These are phyloP conservation scores for Flaveria robusta DNA, from an alignment of 129 eudicot genomes.

Conservation along the genomic window DNA sequence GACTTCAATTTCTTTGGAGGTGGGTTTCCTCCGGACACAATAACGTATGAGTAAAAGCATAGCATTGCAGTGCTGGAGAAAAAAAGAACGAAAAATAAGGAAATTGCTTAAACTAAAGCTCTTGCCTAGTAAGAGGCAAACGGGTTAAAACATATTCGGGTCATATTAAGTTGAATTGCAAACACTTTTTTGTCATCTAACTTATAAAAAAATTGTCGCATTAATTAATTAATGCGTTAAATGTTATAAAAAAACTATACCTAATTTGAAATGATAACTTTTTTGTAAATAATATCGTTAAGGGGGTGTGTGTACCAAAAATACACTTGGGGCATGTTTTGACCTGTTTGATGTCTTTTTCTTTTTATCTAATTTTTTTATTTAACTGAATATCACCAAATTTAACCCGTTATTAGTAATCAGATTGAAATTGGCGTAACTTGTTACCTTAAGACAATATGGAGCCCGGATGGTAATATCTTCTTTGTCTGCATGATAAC, in stretches of 20 bases:
- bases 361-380: neutral
- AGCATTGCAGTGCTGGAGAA: constrained; percentile 71
- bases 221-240: neutral
- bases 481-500: constrained; percentile 63
- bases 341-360: neutral
- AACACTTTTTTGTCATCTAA: neutral
- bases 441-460: constrained; percentile 62
- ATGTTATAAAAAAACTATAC: neutral
- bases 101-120: neutral
- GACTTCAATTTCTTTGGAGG: constrained; percentile 81
- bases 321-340: neutral
- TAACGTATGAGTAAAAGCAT: constrained; percentile 75
- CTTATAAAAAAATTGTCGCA: neutral
- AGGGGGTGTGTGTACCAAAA: neutral
- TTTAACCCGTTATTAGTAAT: neutral
- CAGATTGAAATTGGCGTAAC: neutral
- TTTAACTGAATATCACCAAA: neutral
- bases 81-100: neutral
- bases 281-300: neutral
- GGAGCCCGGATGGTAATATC: constrained; percentile 59
- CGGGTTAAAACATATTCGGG: neutral
- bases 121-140: neutral
- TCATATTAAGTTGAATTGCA: neutral
- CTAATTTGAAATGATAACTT: neutral
- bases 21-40: constrained; percentile 89